A percentile compares a stretch with the other conserved stretches of the same genome.
Evolutionary conservation across 2,329 filamentous ascomycete genomes (phyloP).

Genomic region (Mollisiaceae sp.): DNA sequence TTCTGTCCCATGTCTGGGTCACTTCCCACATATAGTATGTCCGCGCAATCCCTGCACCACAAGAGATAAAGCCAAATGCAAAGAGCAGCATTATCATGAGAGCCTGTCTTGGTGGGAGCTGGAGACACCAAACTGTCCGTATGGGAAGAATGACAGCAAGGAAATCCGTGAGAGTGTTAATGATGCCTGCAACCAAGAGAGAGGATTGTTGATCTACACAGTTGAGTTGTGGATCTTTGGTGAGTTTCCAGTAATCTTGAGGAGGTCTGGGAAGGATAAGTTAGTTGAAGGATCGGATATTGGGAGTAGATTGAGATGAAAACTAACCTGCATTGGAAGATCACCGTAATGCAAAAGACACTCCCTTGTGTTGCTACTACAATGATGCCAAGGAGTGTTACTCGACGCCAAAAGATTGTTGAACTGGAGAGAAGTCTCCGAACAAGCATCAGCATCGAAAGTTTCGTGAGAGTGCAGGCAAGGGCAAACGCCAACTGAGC

Average conservation of each 20-base stretch:
- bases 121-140: slow-evolving; percentile 50
- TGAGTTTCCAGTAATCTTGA: slow-evolving; percentile 47
- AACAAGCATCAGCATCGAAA: slow-evolving; percentile 46
- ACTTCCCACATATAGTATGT: slow-evolving; percentile 46
- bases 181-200: slow-evolving; percentile 58
- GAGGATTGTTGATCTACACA: slow-evolving; percentile 57
- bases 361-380: slow-evolving; percentile 33
- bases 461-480: slow-evolving; percentile 44
- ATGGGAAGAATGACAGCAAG: slow-evolving; percentile 58
- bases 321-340: slow-evolving; percentile 38
- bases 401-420: slow-evolving; percentile 34
- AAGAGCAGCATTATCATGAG: slow-evolving; percentile 54
- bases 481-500: slow-evolving; percentile 48
- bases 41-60: slow-evolving; percentile 45
- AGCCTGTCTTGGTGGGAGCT: slow-evolving; percentile 54
- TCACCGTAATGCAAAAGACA: slow-evolving; percentile 34
- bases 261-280: slow-evolving; percentile 40
- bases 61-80: slow-evolving; percentile 55
- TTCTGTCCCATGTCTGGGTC: slow-evolving; percentile 42
- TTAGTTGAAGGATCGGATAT: background rate
- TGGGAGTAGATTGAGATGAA: background rate
- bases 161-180: slow-evolving; percentile 66
- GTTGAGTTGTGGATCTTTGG: slow-evolving; percentile 41
- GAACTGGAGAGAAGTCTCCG: slow-evolving; percentile 33
- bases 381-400: slow-evolving; percentile 29